A percentile compares a stretch with the other conserved stretches of the same genome.
Evolutionary conservation across 2,329 filamentous ascomycete genomes (phyloP).

Genomic region (Pseudocercospora eumusae): DNA sequence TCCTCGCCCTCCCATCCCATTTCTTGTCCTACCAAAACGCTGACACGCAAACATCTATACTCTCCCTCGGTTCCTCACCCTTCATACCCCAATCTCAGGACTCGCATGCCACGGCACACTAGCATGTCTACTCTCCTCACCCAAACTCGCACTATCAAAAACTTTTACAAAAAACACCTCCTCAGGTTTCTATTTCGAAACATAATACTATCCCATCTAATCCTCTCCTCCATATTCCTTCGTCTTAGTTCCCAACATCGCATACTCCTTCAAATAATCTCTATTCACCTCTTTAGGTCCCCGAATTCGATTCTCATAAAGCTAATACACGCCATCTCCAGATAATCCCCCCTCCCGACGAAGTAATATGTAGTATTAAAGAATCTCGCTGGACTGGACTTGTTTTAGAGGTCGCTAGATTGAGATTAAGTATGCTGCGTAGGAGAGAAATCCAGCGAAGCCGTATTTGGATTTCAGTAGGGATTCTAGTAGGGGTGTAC

Average conservation of each 20-base stretch:
- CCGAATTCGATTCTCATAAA: constrained; percentile 12
- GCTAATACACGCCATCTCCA: constrained; percentile 2
- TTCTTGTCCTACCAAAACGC: constrained; percentile 1
- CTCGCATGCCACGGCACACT: constrained; percentile 13
- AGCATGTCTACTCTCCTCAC: neutral
- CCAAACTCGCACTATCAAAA: constrained; percentile 14
- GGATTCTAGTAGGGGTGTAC: neutral
- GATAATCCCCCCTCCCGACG: no score
- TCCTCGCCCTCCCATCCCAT: no score
- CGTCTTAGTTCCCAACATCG: constrained; percentile 9
- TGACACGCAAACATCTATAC: constrained; percentile 10
- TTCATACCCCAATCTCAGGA: constrained; percentile 12
- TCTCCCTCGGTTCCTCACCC: constrained; percentile 13
- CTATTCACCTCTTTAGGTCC: constrained; percentile 8
- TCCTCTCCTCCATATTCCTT: no score
- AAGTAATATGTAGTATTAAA: no score
- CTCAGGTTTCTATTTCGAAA: constrained; percentile 10
- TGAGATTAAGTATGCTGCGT: constrained; percentile 13
- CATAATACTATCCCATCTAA: constrained; percentile 13
- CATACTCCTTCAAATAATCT: constrained; percentile 17
- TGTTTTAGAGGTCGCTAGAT: constrained; percentile 15
- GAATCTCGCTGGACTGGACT: constrained; percentile 14
- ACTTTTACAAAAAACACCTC: constrained; percentile 19
- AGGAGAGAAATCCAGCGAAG: constrained; percentile 17
- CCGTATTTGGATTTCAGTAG: constrained; percentile 11